Evolutionary conservation across 2,329 filamentous ascomycete species (phyloP).

Genomic region (Huntiella abstrusa): DNA sequence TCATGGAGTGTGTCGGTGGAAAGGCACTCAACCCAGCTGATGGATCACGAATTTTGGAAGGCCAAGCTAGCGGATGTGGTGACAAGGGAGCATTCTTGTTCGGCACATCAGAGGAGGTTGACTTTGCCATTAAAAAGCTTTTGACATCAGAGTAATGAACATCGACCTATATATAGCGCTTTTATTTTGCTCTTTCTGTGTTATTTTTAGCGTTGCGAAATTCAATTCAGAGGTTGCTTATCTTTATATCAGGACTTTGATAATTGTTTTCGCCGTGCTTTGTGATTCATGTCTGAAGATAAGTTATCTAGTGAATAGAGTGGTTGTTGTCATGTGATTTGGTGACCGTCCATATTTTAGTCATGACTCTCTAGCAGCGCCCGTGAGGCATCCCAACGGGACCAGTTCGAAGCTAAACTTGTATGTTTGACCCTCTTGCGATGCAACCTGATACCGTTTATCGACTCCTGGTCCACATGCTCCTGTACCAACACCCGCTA

Average conservation of each 20-base stretch:
- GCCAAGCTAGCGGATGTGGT: slow-evolving; percentile 22
- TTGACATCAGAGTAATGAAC: slow-evolving; percentile 5
- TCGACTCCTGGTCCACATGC: slow-evolving; percentile 30
- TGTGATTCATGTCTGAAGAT: no score
- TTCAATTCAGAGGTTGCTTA: no score
- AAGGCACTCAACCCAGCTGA: slow-evolving; percentile 30
- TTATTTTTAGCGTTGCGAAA: no score
- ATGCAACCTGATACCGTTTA: slow-evolving; percentile 25
- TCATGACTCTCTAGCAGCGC: no score
- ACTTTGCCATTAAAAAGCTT: slow-evolving; percentile 16
- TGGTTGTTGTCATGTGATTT: no score
- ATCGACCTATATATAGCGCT: no score
- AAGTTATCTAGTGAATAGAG: no score
- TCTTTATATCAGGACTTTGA: no score
- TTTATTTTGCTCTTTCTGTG: no score
- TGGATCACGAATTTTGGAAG: slow-evolving; percentile 24
- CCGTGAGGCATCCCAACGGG: slow-evolving; percentile 14
- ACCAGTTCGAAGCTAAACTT: slow-evolving; percentile 21
- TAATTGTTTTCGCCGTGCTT: no score
- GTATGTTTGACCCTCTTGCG: slow-evolving; percentile 17
- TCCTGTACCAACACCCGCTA: slow-evolving; percentile 30
- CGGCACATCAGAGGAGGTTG: slow-evolving; percentile 31
- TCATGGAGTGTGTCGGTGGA: slow-evolving; percentile 41
- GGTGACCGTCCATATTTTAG: no score
- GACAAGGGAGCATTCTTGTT: slow-evolving; percentile 32